Evolutionary conservation across 2,329 filamentous ascomycete genomes (phyloP).

Genomic region (Pestalotiopsis fici): DNA sequence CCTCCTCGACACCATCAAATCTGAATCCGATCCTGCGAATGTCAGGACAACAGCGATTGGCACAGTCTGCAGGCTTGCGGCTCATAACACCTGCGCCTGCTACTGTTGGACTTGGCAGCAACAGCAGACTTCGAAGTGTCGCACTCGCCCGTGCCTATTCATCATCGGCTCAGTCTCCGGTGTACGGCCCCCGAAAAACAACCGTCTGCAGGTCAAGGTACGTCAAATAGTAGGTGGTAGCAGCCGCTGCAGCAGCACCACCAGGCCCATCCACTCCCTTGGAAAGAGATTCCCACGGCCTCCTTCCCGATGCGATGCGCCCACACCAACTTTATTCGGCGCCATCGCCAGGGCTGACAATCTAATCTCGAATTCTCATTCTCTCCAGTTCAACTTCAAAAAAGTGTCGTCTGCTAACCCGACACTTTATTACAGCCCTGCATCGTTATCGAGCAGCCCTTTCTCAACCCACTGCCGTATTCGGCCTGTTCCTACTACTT

Average conservation of each 20-base stretch:
- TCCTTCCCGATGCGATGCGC: neutral
- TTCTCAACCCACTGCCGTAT: neutral
- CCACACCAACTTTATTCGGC: conserved; percentile 2
- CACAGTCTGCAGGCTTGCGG: conserved; percentile 7
- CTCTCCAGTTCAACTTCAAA: neutral
- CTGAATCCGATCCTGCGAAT: conserved; percentile 6
- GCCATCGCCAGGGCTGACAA: neutral
- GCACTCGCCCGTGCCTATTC: neutral
- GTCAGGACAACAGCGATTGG: conserved; percentile 9
- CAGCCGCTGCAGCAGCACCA: neutral
- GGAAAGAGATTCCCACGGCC: conserved; percentile 5
- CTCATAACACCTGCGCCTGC: neutral
- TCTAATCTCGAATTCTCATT: neutral
- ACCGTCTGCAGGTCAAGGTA: conserved; percentile 2
- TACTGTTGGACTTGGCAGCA: conserved; percentile 15
- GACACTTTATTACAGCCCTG: neutral
- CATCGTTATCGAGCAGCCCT: neutral
- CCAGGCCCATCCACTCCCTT: neutral
- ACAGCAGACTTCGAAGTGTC: neutral
- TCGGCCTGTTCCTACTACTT: neutral
- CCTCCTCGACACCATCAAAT: neutral
- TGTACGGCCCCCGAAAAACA: conserved; percentile 1
- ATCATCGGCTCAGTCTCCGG: conserved; percentile 4
- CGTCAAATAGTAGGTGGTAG: too few relatives aligned
- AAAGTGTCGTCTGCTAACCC: neutral